These are phyloP conservation scores for Amanita inopinata DNA, from an alignment of 768 basidiomycete genomes.

Conservation along the genomic window DNA sequence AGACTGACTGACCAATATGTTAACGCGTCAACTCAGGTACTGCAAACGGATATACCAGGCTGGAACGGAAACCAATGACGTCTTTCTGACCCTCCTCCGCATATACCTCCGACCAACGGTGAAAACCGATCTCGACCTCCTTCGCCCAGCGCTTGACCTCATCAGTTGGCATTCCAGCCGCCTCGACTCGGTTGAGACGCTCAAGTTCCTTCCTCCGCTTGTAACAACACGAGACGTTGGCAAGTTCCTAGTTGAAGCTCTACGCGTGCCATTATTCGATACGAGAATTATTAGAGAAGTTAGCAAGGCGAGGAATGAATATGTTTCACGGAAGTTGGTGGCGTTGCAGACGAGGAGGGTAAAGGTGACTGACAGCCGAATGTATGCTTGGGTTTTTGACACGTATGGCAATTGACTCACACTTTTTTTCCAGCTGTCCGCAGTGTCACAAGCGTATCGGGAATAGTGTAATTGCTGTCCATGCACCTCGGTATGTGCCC, in stretches of 20 bases:
- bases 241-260: constrained; percentile 64
- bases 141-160: constrained; percentile 79
- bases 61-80: constrained; percentile 39
- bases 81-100: constrained; percentile 80
- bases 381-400: constrained; percentile 36
- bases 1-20: neutral
- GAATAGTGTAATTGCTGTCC: constrained; percentile 88
- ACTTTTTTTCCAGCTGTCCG: constrained; percentile 57
- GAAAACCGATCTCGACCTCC: constrained; percentile 41
- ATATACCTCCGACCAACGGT: constrained; percentile 77
- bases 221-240: constrained; percentile 76
- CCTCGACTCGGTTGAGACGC: constrained; percentile 71
- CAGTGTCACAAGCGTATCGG: constrained; percentile 94
- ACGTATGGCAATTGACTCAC: constrained; percentile 5
- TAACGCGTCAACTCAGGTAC: constrained; percentile 43
- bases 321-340: constrained; percentile 66
- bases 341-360: constrained; percentile 72
- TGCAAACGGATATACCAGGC: constrained; percentile 76
- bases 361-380: constrained; percentile 84
- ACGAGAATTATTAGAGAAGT: constrained; percentile 60
- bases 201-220: constrained; percentile 84
- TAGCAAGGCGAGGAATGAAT: constrained; percentile 66
- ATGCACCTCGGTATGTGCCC: constrained; percentile 64
- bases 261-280: constrained; percentile 61
- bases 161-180: constrained; percentile 78